A percentile compares a stretch with the other conserved stretches of the same genome.
These are phyloP conservation scores for Zygosaccharomyces pseudorouxii DNA, from an alignment of 805 yeast species.

Conservation along the genomic window DNA sequence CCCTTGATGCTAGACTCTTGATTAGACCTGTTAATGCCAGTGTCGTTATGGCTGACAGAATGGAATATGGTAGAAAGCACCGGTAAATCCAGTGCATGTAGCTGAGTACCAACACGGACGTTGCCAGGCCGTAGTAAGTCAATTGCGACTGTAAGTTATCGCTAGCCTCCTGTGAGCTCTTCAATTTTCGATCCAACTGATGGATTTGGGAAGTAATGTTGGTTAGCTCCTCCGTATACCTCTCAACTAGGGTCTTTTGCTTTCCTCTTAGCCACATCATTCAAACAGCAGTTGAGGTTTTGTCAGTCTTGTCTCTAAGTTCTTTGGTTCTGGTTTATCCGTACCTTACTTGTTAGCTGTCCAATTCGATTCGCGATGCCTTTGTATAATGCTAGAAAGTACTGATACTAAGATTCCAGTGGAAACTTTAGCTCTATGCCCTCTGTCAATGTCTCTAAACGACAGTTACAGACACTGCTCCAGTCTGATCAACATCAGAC, in stretches of 20 bases:
- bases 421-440: slow-evolving; percentile 21
- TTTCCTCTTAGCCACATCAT: slow-evolving; percentile 7
- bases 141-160: slow-evolving; percentile 18
- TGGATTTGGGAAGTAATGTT: slow-evolving; percentile 28
- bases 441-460: slow-evolving; percentile 22
- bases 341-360: not conserved
- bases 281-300: not conserved
- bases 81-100: slow-evolving; percentile 8
- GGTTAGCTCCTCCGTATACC: slow-evolving; percentile 30
- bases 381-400: not conserved
- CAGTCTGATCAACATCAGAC: slow-evolving; percentile 16
- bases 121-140: slow-evolving; percentile 20
- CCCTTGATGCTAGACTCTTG: slow-evolving; percentile 11
- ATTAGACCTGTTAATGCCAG: slow-evolving; percentile 6
- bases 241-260: slow-evolving; percentile 21
- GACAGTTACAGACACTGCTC: slow-evolving; percentile 21
- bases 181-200: slow-evolving; percentile 22
- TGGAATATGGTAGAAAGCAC: slow-evolving; percentile 5
- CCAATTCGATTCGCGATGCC: slow-evolving; percentile 4
- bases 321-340: not conserved
- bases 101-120: slow-evolving; percentile 6
- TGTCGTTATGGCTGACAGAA: slow-evolving; percentile 1
- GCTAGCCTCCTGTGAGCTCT: slow-evolving; percentile 18
- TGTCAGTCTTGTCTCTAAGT: not conserved
- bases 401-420: not conserved